These are phyloP conservation scores for Melaleuca quinquenervia DNA, from an alignment of 345 rosid genomes.

Conservation along the genomic window DNA sequence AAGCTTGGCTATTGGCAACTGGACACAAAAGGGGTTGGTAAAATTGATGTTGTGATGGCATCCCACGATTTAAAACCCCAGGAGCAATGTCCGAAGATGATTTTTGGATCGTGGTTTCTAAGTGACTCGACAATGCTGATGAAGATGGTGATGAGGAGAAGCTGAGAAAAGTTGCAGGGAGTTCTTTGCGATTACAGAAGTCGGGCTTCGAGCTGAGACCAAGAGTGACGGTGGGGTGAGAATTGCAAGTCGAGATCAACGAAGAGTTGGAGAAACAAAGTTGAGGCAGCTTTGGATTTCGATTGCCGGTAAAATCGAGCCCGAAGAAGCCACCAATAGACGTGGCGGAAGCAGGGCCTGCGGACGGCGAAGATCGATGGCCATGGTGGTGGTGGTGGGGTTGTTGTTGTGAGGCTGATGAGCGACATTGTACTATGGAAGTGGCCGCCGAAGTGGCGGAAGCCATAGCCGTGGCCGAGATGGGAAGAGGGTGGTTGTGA, in stretches of 20 bases:
- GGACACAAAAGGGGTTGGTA: background rate
- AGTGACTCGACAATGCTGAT: background rate
- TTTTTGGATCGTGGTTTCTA: background rate
- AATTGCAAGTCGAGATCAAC: constrained; percentile 18
- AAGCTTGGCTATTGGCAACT: background rate
- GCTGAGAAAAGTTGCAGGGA: constrained; percentile 22
- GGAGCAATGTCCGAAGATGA: background rate
- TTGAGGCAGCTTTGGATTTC: constrained; percentile 16
- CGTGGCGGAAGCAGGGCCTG: background rate
- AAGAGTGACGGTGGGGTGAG: constrained; percentile 67
- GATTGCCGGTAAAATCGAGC: background rate
- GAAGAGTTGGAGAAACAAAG: constrained; percentile 47
- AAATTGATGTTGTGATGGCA: background rate
- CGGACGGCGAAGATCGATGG: background rate
- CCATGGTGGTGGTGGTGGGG: background rate
- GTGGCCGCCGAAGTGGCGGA: constrained; percentile 88
- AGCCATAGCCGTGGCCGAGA: constrained; percentile 89
- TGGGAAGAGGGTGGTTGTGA: constrained; percentile 83
- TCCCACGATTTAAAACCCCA: background rate
- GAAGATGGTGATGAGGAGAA: constrained; percentile 12
- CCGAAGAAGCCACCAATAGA: background rate
- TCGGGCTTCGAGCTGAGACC: constrained; percentile 53
- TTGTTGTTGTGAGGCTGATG: constrained; percentile 12
- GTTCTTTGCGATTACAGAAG: constrained; percentile 17
- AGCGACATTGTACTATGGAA: constrained; percentile 59